A percentile compares a stretch with the other conserved stretches of the same genome.
Conservation (phyloP, 495 filamentous ascomycete genomes). For the Amniculicola lignicola region DNA sequence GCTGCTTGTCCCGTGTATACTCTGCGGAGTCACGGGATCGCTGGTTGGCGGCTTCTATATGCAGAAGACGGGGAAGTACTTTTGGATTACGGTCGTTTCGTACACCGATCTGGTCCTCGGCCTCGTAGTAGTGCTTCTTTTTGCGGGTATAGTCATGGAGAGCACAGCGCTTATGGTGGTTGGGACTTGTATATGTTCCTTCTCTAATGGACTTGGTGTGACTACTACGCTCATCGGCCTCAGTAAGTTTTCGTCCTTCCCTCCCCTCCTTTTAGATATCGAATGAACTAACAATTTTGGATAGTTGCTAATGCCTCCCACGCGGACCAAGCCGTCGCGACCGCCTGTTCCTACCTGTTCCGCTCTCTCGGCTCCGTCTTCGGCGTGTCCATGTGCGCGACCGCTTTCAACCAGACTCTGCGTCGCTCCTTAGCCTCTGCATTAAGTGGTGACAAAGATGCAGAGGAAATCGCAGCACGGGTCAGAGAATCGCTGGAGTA, state of each 20-base stretch:
- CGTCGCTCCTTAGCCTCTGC: slow-evolving; percentile 53
- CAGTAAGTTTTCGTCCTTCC: slow-evolving; percentile 44
- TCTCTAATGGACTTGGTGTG: slow-evolving; percentile 65
- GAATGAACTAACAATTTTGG: not conserved
- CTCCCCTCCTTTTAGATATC: not conserved
- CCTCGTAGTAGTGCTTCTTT: slow-evolving; percentile 55
- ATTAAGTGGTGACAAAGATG: slow-evolving; percentile 57
- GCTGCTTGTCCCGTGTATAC: slow-evolving; percentile 64
- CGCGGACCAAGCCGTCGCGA: slow-evolving; percentile 73
- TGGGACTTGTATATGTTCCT: slow-evolving; percentile 54
- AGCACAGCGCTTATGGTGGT: slow-evolving; percentile 51
- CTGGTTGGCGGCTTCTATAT: slow-evolving; percentile 68
- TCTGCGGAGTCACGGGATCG: slow-evolving; percentile 63
- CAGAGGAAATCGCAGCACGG: slow-evolving; percentile 64
- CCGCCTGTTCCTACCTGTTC: slow-evolving; percentile 85
- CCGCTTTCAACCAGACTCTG: slow-evolving; percentile 69
- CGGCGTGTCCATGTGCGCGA: slow-evolving; percentile 67
- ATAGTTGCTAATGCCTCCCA: slow-evolving; percentile 62
- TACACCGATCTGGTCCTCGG: slow-evolving; percentile 56
- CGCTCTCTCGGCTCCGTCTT: slow-evolving; percentile 75
- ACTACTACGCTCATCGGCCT: slow-evolving; percentile 66
- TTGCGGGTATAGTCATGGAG: slow-evolving; percentile 52
- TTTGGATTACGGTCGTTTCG: slow-evolving; percentile 64
- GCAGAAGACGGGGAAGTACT: slow-evolving; percentile 74
- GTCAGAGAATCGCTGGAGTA: slow-evolving; percentile 73